Conservation (phyloP, 2,329 filamentous ascomycete genomes). For the Harringtonia lauricola region DNA sequence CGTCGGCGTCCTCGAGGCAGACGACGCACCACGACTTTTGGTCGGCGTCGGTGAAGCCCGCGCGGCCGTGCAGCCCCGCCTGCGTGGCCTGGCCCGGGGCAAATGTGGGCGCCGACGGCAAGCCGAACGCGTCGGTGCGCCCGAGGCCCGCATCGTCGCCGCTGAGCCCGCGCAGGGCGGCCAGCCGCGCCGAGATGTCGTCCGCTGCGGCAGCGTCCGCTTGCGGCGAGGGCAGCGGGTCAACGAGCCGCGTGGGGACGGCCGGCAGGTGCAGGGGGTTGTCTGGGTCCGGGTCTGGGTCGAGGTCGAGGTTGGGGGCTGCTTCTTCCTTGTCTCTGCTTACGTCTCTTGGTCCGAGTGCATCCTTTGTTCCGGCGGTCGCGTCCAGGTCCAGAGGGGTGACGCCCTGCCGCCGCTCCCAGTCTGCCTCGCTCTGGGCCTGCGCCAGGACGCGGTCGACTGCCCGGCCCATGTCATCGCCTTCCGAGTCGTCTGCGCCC, state of each 20-base stretch:
- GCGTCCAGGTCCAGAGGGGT: background rate
- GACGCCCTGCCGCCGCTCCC: slow-evolving; percentile 14
- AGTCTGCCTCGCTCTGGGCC: slow-evolving; percentile 33
- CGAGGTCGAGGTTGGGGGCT: background rate
- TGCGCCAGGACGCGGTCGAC: slow-evolving; percentile 33
- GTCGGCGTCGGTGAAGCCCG: slow-evolving; percentile 55
- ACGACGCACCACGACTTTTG: slow-evolving; percentile 71
- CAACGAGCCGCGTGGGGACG: slow-evolving; percentile 32
- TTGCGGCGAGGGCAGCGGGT: slow-evolving; percentile 19
- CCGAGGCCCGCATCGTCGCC: slow-evolving; percentile 12
- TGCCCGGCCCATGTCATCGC: slow-evolving; percentile 33
- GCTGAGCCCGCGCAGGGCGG: slow-evolving; percentile 32
- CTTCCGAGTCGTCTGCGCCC: slow-evolving; percentile 34
- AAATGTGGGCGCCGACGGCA: slow-evolving; percentile 40
- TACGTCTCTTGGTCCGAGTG: background rate
- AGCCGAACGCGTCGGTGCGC: slow-evolving; percentile 23
- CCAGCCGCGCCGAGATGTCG: slow-evolving; percentile 40
- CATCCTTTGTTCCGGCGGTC: background rate
- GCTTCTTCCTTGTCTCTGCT: background rate
- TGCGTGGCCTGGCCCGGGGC: slow-evolving; percentile 25
- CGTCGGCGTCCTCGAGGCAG: slow-evolving; percentile 65
- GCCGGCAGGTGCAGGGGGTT: slow-evolving; percentile 30
- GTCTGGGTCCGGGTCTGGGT: slow-evolving; percentile 9
- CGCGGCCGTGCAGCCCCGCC: slow-evolving; percentile 18
- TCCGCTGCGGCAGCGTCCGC: slow-evolving; percentile 24